These are phyloP conservation scores for Penicillium daleae DNA, from an alignment of 495 filamentous ascomycete genomes.

Conservation along the genomic window DNA sequence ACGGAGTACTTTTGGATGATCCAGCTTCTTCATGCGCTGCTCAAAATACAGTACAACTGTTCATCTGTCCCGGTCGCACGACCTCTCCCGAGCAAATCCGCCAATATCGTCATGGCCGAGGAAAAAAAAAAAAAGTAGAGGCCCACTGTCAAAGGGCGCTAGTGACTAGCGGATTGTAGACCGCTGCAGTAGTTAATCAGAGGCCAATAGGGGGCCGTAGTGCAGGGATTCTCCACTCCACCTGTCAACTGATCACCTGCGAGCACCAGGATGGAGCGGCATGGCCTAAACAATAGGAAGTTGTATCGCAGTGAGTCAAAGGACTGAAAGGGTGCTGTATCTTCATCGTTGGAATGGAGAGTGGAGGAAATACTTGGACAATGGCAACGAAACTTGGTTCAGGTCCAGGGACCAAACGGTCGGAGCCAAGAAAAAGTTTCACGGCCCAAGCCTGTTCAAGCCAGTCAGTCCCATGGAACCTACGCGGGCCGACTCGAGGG, in stretches of 20 bases:
- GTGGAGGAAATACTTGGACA: background rate
- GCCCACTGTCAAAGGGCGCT: conserved; percentile 10
- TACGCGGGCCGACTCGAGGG: background rate
- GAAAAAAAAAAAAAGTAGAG: conserved; percentile 9
- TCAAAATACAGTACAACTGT: background rate
- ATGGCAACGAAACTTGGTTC: background rate
- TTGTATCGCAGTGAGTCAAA: background rate
- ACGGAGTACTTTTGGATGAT: background rate
- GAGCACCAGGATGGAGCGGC: conserved; percentile 7
- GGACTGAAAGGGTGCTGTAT: background rate
- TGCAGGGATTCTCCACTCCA: conserved; percentile 10
- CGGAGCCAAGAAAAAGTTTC: background rate
- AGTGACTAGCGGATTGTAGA: conserved; percentile 10
- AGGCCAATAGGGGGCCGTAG: conserved; percentile 11
- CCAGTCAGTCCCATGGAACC: conserved; percentile 1
- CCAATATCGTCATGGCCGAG: conserved; percentile 6
- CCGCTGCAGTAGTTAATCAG: conserved; percentile 12
- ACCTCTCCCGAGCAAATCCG: background rate
- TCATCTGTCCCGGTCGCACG: conserved; percentile 4
- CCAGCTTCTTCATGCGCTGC: background rate
- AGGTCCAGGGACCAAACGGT: background rate
- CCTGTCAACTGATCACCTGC: conserved; percentile 21
- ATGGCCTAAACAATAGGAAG: background rate
- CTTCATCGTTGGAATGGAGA: background rate
- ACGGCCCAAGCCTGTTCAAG: background rate